Percentiles rank a stretch among this genome's conserved stretches.
Conservation (phyloP, 106 monocot genomes). For the Ottelia alismoides region DNA sequence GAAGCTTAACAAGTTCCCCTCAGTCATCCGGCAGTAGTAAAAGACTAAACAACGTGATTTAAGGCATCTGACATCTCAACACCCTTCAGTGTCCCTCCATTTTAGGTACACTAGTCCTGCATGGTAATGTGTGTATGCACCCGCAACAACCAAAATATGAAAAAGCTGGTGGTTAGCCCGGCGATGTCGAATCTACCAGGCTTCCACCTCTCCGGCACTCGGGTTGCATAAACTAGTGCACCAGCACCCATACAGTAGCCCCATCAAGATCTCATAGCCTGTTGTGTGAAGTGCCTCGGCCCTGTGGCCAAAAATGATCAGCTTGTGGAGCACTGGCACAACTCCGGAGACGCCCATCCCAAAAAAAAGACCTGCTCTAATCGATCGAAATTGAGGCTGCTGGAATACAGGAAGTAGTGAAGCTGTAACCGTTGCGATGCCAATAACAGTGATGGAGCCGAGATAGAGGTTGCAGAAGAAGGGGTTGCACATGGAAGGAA, state of each 20-base stretch:
- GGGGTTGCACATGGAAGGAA: conserved; percentile 95
- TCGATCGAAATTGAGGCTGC: conserved; percentile 45
- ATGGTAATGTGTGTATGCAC: conserved; percentile 66
- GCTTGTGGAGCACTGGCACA: conserved; percentile 78
- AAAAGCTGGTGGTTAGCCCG: conserved; percentile 93
- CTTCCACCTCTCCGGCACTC: conserved; percentile 85
- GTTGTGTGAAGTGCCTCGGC: conserved; percentile 86
- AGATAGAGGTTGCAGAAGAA: conserved; percentile 89
- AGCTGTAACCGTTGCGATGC: conserved; percentile 44
- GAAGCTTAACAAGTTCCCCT: no score
- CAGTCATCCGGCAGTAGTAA: no score
- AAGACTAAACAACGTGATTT: no score
- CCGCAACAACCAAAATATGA: conserved; percentile 90
- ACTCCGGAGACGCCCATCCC: conserved; percentile 94
- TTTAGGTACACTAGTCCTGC: conserved; percentile 84
- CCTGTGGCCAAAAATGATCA: conserved; percentile 41
- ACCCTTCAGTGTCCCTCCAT: conserved; percentile 91
- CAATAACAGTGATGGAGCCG: conserved; percentile 58
- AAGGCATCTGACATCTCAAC: no score
- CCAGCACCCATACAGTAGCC: conserved; percentile 73
- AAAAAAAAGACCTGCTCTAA: conserved; percentile 74
- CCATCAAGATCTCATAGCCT: conserved; percentile 83
- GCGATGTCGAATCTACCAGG: conserved; percentile 95
- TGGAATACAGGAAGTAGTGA: conserved; percentile 81
- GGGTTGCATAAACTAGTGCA: conserved; percentile 73